These are phyloP conservation scores for Coemansia sp. DNA, from an alignment of 192 early-diverging fungal genomes.

Conservation along the genomic window DNA sequence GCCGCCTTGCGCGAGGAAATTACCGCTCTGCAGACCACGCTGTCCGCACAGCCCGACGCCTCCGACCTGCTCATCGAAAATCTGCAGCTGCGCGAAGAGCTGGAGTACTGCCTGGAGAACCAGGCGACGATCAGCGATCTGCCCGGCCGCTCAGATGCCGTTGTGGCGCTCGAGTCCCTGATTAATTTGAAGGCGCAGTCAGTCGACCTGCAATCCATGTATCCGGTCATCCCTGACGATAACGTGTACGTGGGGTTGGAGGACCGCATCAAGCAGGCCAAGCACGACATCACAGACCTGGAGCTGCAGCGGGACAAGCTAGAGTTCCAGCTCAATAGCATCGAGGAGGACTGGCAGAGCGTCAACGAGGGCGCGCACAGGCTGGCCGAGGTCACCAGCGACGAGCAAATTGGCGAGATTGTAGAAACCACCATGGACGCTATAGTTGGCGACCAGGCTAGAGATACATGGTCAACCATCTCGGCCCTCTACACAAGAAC, in stretches of 20 bases:
- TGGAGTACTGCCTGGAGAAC: slow-evolving; percentile 8
- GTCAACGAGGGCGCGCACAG: slow-evolving; percentile 34
- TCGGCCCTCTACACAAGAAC: slow-evolving; percentile 19
- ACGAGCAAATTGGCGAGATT: slow-evolving; percentile 13
- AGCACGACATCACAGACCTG: slow-evolving; percentile 40
- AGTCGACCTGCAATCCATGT: slow-evolving; percentile 14
- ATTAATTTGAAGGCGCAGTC: slow-evolving; percentile 12
- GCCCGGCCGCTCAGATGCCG: slow-evolving; percentile 20
- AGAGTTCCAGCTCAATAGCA: slow-evolving; percentile 49
- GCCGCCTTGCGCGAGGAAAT: slow-evolving; percentile 41
- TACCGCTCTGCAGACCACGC: slow-evolving; percentile 23
- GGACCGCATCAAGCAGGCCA: slow-evolving; percentile 27
- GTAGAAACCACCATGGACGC: slow-evolving; percentile 35
- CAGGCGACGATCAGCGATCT: background rate
- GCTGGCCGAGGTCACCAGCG: slow-evolving; percentile 10
- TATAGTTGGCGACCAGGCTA: slow-evolving; percentile 46
- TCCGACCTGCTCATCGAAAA: slow-evolving; percentile 46
- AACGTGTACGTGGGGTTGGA: slow-evolving; percentile 35
- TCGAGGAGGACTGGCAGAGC: slow-evolving; percentile 49
- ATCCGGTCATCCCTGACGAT: slow-evolving; percentile 48
- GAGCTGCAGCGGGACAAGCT: slow-evolving; percentile 43
- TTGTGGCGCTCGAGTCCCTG: slow-evolving; percentile 18
- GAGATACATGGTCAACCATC: slow-evolving; percentile 34
- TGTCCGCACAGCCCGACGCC: slow-evolving; percentile 39
- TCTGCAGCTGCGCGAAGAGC: slow-evolving; percentile 33